Conservation (phyloP, 106 monocot genomes). For the Gastrodia elata region DNA sequence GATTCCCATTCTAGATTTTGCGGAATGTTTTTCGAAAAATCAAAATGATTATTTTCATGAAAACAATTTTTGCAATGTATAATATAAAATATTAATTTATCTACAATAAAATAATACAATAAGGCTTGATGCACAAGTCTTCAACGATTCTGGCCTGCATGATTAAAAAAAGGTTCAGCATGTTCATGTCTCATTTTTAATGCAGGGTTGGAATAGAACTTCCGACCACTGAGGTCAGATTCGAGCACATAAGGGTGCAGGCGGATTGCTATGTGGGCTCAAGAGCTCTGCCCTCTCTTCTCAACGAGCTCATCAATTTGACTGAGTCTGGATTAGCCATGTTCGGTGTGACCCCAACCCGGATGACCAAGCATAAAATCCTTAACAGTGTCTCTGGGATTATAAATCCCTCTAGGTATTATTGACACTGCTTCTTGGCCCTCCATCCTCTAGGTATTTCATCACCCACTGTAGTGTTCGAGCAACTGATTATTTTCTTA, state of each 20-base stretch:
- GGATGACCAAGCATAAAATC: constrained; percentile 38
- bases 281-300: constrained; percentile 54
- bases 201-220: constrained; percentile 65
- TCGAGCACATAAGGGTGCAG: constrained; percentile 34
- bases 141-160: too few relatives aligned
- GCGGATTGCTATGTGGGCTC: constrained; percentile 51
- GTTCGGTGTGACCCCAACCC: constrained; percentile 19
- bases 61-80: too few relatives aligned
- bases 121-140: too few relatives aligned
- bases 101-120: too few relatives aligned
- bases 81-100: too few relatives aligned
- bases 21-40: too few relatives aligned
- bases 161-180: too few relatives aligned
- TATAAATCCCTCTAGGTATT: constrained; percentile 54
- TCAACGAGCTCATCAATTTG: constrained; percentile 37
- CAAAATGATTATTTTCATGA: too few relatives aligned
- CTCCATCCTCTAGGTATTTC: constrained; percentile 68
- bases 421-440: constrained; percentile 26
- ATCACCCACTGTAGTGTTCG: too few relatives aligned
- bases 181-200: too few relatives aligned
- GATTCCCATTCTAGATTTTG: too few relatives aligned
- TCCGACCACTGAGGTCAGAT: constrained; percentile 68
- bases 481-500: too few relatives aligned
- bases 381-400: constrained; percentile 49
- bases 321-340: constrained; percentile 30